Evolutionary conservation across 176 grass and related monocot genomes (phyloP), one percentile per base, ranked within the genome.

Genomic region (Olyra latifolia): DNA sequence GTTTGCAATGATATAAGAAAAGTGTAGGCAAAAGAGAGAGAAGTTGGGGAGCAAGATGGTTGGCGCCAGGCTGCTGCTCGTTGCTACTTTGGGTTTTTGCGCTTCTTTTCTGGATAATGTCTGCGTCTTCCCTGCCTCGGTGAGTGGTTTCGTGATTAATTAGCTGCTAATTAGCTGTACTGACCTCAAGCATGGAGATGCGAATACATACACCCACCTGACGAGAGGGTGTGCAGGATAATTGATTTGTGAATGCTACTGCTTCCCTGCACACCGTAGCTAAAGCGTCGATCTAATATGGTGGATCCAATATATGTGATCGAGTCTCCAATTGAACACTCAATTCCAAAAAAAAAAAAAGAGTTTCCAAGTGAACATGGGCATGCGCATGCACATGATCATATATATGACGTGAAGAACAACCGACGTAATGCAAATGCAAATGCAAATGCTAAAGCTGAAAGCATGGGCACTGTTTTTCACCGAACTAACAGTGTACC

Each of bases 51-150:
- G 56, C 52, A 38, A 83, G 53, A 62, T 35, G 79, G 72, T 78
- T 83, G 86, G 66, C 65, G 57, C 25, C 74, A 39, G 22, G 52
- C 32, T 67, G 59, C 75, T 59, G 59, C 75, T 8, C 74, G 75
- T 8, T 79, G 75, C 67, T 79, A 75, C 17, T 54, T 79, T 46
- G 79, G 79, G 35, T 65, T n/a, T 35, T 52, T 62, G 75, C 53
- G 35, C 46, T 74, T 79, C 86, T 49, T 79, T 53, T 79, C 61
- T 74, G 80, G 86, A 88, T 84, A 84, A 67, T 74, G 66, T 25
- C 60, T 60, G 50, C 49, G 65, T 59, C 66, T 73, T 83, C 48
- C 74, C 28, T 73, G 48, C 71, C 42, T 11, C 61, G 20, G 20
- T 60, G 60, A 79, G 68, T 83, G 50, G 7, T 29, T 43, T 52